Evolutionary conservation across 2,329 filamentous ascomycete genomes (phyloP), one percentile per base, ranked within the genome.

Genomic region (Diaporthe sp.): DNA sequence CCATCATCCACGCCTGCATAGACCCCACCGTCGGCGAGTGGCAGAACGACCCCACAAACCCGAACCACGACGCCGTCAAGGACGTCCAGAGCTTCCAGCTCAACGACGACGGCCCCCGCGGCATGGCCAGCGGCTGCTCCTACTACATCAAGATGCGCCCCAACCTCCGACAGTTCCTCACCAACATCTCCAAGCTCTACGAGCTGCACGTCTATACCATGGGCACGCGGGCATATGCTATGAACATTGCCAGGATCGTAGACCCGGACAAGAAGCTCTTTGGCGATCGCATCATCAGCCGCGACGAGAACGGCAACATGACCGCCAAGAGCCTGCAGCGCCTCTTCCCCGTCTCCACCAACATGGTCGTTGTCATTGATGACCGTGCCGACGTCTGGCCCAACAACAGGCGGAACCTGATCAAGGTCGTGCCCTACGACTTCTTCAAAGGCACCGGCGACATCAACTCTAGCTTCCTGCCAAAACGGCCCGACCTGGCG

Each of bases 351-450:
- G 95, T 98, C 75, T 97, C 97, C 84, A 98, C 96, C 8, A 96
- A 97, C 84, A 99, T 99, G 97, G 97, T 98, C 0, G 96, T 98
- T 74, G 98, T 99, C 79, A 99, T 99, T 77, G 97, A 99, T 82
- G 97, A 99, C 83, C 91, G 97, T 78, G 95, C 95, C 71, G 97
- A 99, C 82, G 96, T 99, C 10, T 99, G 97, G 97, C 91, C 91
- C 2, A 91, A 93, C 78, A 98, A 98, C 88, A 93, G 94, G 78
- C 91, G 94, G 7, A 98, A 99, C 80, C 89, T 99, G 47, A 95
- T 99, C 85, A 98, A 97, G 82, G 97, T 99, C 45, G 92, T 92
- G 1, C 95, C 96, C 0, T 99, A 98, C 82, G 96, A 98, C 82
- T 99, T 99, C 84, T 99, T 98, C 85, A 95, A 97, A 74, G 97